Base-by-base conservation (phyloP, 768 basidiomycete species). In the Suillus weaverae region DNA sequence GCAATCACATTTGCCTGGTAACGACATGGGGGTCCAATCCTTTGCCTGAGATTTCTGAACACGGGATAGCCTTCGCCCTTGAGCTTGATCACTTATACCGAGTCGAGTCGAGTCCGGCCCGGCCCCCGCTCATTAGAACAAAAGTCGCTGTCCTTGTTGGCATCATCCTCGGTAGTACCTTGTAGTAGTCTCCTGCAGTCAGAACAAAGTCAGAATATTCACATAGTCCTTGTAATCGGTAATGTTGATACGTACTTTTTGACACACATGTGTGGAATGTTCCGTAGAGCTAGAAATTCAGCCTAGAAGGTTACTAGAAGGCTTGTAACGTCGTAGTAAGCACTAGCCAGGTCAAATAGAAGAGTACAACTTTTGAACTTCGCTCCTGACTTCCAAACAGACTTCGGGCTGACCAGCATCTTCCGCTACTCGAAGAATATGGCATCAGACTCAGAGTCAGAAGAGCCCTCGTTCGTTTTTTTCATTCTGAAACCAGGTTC, bases 401-500 rank as follows among this genome's bases (percentile, higher is more conserved):
- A 26, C 46, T 30, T 50, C 3, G 14, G 48, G 22, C 50, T 16
- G 48, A 22, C 46, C 18, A 0, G 8, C 50, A 18, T 18, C 41
- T 18, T 43, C 30, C 16, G 9, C 18, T 20, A 54, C 53, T 54
- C 30, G 18, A 53, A 38, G 22, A 39, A 59, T 20, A 59, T 59
- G 57, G 67, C 71, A 50, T 63, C 18, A n/a, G 61, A 32, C 48
- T 50, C 48, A 43, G 48, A 66, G 26, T 50, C 48, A 43, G 48
- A 66, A 32, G 64, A 35, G 41, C 30, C 61, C 11, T 71, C 65
- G 11, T 84, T 90, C 70, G 73, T 91, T 65, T 75, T 83, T 22
- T 79, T 82, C 66, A 80, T 95, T 64, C 81, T 95, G 16, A 83
- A 79, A 57, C 91, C 92, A 11, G 91, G 92, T 30, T 92, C 91